These are phyloP conservation scores for Coccomyxa sp. DNA, from an alignment of 139 green algal species.

Conservation along the genomic window DNA sequence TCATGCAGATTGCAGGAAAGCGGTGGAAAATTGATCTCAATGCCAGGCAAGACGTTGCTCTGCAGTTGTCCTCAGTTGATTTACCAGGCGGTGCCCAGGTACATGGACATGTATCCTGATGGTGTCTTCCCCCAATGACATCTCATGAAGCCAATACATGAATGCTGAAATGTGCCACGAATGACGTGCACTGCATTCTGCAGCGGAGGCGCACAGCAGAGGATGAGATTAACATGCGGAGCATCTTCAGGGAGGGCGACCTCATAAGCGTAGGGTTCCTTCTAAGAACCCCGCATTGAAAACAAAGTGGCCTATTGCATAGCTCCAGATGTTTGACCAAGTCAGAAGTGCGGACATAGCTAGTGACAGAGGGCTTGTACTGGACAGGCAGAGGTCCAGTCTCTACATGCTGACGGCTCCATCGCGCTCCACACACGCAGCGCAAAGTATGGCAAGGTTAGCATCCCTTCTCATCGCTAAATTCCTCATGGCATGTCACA, in stretches of 20 bases:
- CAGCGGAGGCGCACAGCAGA: constrained; percentile 77
- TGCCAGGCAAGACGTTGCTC: constrained; percentile 52
- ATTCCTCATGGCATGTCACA: background rate
- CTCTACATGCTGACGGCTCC: constrained; percentile 63
- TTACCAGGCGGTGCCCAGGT: constrained; percentile 73
- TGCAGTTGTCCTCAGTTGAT: constrained; percentile 83
- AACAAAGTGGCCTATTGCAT: background rate
- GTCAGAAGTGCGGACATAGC: background rate
- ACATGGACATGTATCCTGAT: background rate
- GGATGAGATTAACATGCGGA: constrained; percentile 88
- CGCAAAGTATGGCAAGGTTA: constrained; percentile 76
- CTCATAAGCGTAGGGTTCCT: constrained; percentile 57
- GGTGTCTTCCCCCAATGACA: background rate
- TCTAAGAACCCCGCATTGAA: background rate
- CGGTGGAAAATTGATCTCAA: constrained; percentile 80
- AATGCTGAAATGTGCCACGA: background rate
- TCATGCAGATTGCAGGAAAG: constrained; percentile 61
- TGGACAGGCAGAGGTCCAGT: constrained; percentile 77
- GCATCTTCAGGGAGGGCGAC: constrained; percentile 75
- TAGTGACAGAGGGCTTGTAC: background rate
- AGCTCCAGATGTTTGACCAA: background rate
- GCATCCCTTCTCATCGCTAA: background rate
- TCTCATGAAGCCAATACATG: background rate
- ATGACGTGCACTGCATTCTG: background rate
- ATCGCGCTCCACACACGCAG: constrained; percentile 81